A percentile compares a stretch with the other conserved stretches of the same genome.
Evolutionary conservation across 108 stramenopile genomes (phyloP).

Genomic region (Skeletonema menzelii): DNA sequence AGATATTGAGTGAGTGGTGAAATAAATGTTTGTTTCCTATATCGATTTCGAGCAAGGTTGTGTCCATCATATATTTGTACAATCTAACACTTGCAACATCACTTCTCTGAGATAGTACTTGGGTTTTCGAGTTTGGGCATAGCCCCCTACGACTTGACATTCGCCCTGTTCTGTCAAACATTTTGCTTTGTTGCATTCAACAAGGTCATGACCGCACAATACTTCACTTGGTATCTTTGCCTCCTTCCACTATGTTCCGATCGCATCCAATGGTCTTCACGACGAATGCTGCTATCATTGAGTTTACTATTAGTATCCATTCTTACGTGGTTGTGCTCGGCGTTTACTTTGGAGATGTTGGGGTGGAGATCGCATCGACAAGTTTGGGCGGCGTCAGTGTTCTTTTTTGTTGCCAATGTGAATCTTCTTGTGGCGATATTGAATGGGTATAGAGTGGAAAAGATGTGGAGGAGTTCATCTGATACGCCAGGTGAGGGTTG

Average conservation of each 20-base stretch:
- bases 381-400: conserved; percentile 76
- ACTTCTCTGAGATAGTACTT: conserved; percentile 35
- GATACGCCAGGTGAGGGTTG: not conserved
- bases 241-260: conserved; percentile 76
- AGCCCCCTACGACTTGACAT: conserved; percentile 67
- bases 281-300: conserved; percentile 37
- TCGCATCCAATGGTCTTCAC: conserved; percentile 42
- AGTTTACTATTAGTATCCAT: conserved; percentile 49
- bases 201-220: conserved; percentile 99
- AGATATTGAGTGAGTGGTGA: conserved; percentile 22
- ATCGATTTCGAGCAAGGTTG: no score
- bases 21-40: not conserved
- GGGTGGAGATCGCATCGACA: conserved; percentile 67
- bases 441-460: conserved; percentile 21
- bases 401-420: conserved; percentile 78
- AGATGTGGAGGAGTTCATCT: not conserved
- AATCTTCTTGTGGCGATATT: conserved; percentile 66
- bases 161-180: conserved; percentile 90
- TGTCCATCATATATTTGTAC: no score
- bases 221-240: conserved; percentile 96
- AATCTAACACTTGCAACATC: no score
- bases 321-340: conserved; percentile 71
- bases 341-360: conserved; percentile 85
- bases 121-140: conserved; percentile 69
- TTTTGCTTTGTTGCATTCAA: conserved; percentile 97